Base-by-base conservation (phyloP, 2,329 filamentous ascomycete species). In the Fusarium sp. region DNA sequence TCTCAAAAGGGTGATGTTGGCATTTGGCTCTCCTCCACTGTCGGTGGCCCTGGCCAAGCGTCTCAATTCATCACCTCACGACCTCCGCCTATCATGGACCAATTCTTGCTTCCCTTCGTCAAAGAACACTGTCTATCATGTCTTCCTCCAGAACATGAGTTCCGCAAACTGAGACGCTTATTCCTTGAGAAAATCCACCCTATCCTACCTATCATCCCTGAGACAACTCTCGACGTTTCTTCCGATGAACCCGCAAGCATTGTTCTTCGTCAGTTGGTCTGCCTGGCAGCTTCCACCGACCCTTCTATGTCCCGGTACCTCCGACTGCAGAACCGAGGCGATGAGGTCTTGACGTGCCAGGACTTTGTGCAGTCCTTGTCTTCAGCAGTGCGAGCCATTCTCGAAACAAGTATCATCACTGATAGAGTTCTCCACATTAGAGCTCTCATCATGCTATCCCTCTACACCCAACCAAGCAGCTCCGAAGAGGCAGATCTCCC, bases 381-480 rank as follows among this genome's bases (percentile, higher is more conserved):
- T 0, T 82, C 83, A 1, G 82, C 85, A 1, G 79, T 87, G 4
- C 78, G 84, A 10, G 80, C 82, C 1, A 82, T 84, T 2, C 76
- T 89, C 4, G 86, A 88, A 53, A 84, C 86, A 7, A 85, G 84
- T 15, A 75, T 89, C 42, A 83, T 89, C 9, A 79, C 81, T 1
- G 84, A 88, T 65, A 81, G 85, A n/a, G 80, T 89, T 7, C 78
- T 87, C 28, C 82, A 87, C 46, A 86, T 88, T 36, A 85, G 87
- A 28, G 81, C 85, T 15, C 79, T 88, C 8, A 80, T 83, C 26
- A 81, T 89, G 47, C 75, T 89, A 19, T 87, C 87, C 0, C 78
- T 89, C n/a, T 89, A 88, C 69, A 84, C 84, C n/a, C 87, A 90
- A 61, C 85, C 86, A 1, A 82, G 81, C 6, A 81, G 81, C 44